Percentiles rank a stretch among this genome's conserved stretches.
phyloP scores from a whole-genome alignment of 2,329 filamentous ascomycete genomes.

The Septoria linicola region DNA sequence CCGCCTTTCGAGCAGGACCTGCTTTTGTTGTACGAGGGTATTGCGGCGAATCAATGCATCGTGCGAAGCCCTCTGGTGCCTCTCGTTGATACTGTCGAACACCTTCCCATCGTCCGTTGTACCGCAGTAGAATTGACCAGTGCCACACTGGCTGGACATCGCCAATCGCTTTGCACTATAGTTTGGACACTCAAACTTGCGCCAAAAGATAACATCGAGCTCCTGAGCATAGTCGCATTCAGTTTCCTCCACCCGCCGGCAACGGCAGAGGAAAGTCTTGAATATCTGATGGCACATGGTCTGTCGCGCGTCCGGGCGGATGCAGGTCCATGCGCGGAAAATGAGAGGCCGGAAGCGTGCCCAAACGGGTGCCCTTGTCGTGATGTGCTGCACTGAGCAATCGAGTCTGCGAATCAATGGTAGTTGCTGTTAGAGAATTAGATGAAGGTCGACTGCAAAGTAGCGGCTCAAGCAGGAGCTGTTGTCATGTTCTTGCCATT shows the following conservation, averaged over 20 bases:
- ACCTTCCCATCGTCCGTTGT: conserved; percentile 13
- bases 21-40: background rate
- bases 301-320: too few species aligned
- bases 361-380: too few species aligned
- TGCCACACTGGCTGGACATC: conserved; percentile 13
- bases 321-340: too few species aligned
- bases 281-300: conserved; percentile 33
- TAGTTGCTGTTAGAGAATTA: too few species aligned
- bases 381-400: too few species aligned
- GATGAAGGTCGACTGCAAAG: too few species aligned
- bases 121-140: conserved; percentile 24
- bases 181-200: conserved; percentile 22
- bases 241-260: conserved; percentile 21
- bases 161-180: conserved; percentile 16
- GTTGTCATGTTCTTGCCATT: too few species aligned
- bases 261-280: conserved; percentile 29
- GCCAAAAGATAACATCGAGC: conserved; percentile 24
- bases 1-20: conserved; percentile 1
- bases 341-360: too few species aligned
- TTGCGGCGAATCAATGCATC: background rate
- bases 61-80: background rate
- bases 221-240: conserved; percentile 19
- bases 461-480: too few species aligned
- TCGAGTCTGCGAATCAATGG: too few species aligned
- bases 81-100: conserved; percentile 17